Base-by-base conservation (phyloP, 1,284 basidiomycete species). In the Afroboletus lepidellus region DNA sequence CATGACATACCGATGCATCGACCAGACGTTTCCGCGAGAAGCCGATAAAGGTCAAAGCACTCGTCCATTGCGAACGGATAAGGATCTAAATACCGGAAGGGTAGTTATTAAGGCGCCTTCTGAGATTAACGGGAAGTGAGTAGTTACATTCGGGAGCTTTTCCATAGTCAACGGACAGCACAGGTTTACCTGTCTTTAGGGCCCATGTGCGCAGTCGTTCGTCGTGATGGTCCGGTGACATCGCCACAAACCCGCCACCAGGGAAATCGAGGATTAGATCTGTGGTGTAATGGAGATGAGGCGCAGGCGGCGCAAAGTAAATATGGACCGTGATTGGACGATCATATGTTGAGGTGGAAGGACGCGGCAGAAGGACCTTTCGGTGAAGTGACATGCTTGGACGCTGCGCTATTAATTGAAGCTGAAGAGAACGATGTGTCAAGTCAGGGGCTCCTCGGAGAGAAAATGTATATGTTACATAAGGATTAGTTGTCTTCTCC, bases 51-150 rank as follows among this genome's bases (percentile, higher is more conserved):
- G 70, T 98, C 95, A 66, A 94, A 96, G 33, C 88, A 89, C 65
- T 98, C 95, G 68, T 98, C 94, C 53, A 95, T 89, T 2, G 94
- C 93, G 72, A 89, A 98, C 0, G 95, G 94, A 70, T 92, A 98
- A 3, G 94, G 94, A 75, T 95, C 92, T 95, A 57, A 32, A 55
- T 41, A 41, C 56, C 37, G 33, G 51, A 48, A 21, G 25, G 9
- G 41, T 18, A 33, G 34, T 32, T 46, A 53, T 45, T 36, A 29
- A 46, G 52, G 46, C 21, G 42, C 18, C 8, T 23, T 2, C 8
- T 42, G 20, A 46, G 41, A 46, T 48, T 51, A 37, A 48, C 8
- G 20, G 33, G 9, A 41, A 48, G 29, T 39, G 34, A 41, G 27
- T 27, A 12, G 84, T 72, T 68, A 93, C 92, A 94, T 77, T 96